Evolutionary conservation across 495 filamentous ascomycete species (phyloP).

Genomic region (Tuber magnatum): DNA sequence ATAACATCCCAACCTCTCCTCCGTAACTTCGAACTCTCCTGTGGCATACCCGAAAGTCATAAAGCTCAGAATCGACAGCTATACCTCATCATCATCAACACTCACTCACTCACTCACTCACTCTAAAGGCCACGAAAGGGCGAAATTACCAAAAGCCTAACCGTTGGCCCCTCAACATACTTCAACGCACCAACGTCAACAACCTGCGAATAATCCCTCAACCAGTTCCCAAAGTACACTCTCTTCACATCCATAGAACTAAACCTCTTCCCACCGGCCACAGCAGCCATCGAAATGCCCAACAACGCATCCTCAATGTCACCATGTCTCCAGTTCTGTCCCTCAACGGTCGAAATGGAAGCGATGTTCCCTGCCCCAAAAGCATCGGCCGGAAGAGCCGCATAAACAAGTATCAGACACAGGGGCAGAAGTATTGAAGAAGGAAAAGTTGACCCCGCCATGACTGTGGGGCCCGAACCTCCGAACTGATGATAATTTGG

Average conservation of each 20-base stretch:
- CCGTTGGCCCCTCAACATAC: slow-evolving; percentile 77
- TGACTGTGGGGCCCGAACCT: not conserved
- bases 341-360: slow-evolving; percentile 56
- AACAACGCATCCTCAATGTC: slow-evolving; percentile 90
- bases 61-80: slow-evolving; percentile 53
- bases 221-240: slow-evolving; percentile 87
- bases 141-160: slow-evolving; percentile 57
- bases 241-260: slow-evolving; percentile 78
- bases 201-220: slow-evolving; percentile 73
- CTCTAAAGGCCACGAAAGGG: slow-evolving; percentile 41
- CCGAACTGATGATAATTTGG: not conserved
- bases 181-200: slow-evolving; percentile 86
- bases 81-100: not conserved
- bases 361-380: slow-evolving; percentile 86
- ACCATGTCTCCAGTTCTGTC: slow-evolving; percentile 87
- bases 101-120: not conserved
- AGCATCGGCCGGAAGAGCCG: slow-evolving; percentile 58
- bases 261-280: slow-evolving; percentile 76
- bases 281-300: slow-evolving; percentile 63
- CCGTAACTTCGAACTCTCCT: slow-evolving; percentile 82
- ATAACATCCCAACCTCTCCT: slow-evolving; percentile 80
- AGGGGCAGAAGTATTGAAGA: slow-evolving; percentile 44
- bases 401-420: slow-evolving; percentile 54
- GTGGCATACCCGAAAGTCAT: slow-evolving; percentile 75
- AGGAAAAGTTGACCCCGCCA: slow-evolving; percentile 25